A percentile compares a stretch with the other conserved stretches of the same genome.
phyloP scores from a whole-genome alignment of 2,329 filamentous ascomycete species.

The Xylariales sp. region DNA sequence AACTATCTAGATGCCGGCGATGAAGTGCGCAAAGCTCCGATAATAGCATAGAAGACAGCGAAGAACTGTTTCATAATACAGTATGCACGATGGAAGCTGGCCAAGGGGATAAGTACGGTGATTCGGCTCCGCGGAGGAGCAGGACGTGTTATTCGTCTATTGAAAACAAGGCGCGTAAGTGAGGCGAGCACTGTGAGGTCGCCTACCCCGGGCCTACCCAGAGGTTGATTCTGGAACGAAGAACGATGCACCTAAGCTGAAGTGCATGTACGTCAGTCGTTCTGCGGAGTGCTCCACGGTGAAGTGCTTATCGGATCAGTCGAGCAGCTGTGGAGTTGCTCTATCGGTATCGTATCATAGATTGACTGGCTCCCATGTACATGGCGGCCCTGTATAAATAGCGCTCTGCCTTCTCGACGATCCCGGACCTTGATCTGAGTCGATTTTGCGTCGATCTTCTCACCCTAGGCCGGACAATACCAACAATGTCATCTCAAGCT shows the following conservation, averaged over 20 bases:
- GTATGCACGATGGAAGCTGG: no score
- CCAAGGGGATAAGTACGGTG: no score
- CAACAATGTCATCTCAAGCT: conserved; percentile 24
- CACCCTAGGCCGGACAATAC: background rate
- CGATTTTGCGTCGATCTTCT: background rate
- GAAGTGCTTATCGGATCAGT: conserved; percentile 3
- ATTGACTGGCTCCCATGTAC: background rate
- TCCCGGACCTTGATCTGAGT: background rate
- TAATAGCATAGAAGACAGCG: no score
- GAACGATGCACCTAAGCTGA: conserved; percentile 3
- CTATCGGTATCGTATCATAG: background rate
- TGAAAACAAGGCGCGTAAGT: conserved; percentile 6
- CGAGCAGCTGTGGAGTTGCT: background rate
- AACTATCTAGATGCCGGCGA: no score
- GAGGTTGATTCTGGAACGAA: background rate
- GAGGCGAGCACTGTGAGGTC: conserved; percentile 7
- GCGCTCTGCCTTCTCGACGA: background rate
- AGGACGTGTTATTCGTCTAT: conserved; percentile 5
- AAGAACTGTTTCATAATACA: no score
- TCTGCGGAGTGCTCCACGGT: conserved; percentile 4
- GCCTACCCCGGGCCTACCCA: background rate
- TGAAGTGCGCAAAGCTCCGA: no score
- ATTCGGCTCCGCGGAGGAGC: no score
- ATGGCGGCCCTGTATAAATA: background rate
- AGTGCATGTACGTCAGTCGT: conserved; percentile 4